Percentiles rank a stretch among this genome's conserved stretches.
phyloP scores from a whole-genome alignment of 2,329 filamentous ascomycete genomes.

The Pseudocercospora fijiensis region DNA sequence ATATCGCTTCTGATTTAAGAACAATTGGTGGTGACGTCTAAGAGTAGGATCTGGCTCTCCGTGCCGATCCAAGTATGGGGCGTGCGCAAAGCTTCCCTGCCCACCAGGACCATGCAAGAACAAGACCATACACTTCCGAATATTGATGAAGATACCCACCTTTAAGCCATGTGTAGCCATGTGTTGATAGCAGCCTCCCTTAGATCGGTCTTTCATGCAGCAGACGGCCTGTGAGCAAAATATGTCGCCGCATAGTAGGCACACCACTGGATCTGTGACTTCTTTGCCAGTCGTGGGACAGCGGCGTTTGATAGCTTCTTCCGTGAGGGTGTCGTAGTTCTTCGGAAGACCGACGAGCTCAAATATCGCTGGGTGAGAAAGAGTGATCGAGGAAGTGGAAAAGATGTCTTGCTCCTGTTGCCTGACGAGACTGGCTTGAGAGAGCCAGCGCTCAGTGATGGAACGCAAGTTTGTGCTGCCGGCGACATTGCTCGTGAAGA shows the following conservation, averaged over 20 bases:
- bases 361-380: slow-evolving; percentile 86
- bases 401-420: slow-evolving; percentile 16
- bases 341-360: slow-evolving; percentile 89
- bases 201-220: slow-evolving; percentile 66
- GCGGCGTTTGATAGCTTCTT: slow-evolving; percentile 78
- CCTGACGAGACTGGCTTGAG: slow-evolving; percentile 48
- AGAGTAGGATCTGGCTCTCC: slow-evolving; percentile 94
- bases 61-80: slow-evolving; percentile 93
- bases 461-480: slow-evolving; percentile 46
- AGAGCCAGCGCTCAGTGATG: slow-evolving; percentile 70
- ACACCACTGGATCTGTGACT: slow-evolving; percentile 84
- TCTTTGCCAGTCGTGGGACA: slow-evolving; percentile 92
- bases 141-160: slow-evolving; percentile 92
- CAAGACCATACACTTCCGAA: slow-evolving; percentile 90
- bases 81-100: slow-evolving; percentile 74
- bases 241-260: slow-evolving; percentile 93
- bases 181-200: slow-evolving; percentile 87
- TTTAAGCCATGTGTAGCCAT: slow-evolving; percentile 84
- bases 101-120: slow-evolving; percentile 69
- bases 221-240: slow-evolving; percentile 94
- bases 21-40: slow-evolving; percentile 79
- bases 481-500: slow-evolving; percentile 48
- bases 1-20: slow-evolving; percentile 90
- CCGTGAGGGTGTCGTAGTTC: slow-evolving; percentile 88
- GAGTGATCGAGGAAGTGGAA: slow-evolving; percentile 47